Evolutionary conservation across 768 basidiomycete species (phyloP).

Genomic region (Lactarius akahatsu): DNA sequence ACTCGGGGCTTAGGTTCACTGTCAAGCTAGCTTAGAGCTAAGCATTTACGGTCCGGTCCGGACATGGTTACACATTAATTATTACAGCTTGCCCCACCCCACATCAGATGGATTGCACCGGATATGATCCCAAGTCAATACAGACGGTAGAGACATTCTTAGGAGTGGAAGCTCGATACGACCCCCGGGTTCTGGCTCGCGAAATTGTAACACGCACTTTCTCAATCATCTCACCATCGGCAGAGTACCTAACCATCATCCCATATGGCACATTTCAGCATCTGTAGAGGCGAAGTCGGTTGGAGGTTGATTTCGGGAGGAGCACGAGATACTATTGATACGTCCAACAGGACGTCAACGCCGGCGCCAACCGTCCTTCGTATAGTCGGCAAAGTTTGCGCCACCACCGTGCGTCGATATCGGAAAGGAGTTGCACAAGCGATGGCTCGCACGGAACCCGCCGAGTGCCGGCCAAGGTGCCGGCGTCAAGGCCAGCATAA

Average conservation of each 20-base stretch:
- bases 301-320: neutral
- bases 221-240: slow-evolving; percentile 70
- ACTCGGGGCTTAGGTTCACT: too few relatives aligned
- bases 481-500: too few relatives aligned
- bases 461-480: neutral
- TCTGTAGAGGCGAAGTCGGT: slow-evolving; percentile 43
- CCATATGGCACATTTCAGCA: slow-evolving; percentile 87
- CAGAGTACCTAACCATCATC: too few relatives aligned
- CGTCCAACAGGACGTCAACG: slow-evolving; percentile 66
- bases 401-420: slow-evolving; percentile 71
- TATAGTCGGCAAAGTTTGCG: slow-evolving; percentile 83
- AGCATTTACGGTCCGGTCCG: neutral
- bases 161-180: slow-evolving; percentile 42
- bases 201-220: slow-evolving; percentile 47
- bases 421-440: slow-evolving; percentile 73
- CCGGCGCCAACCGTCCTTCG: slow-evolving; percentile 47
- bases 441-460: slow-evolving; percentile 70
- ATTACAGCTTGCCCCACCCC: too few relatives aligned
- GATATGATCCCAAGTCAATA: slow-evolving; percentile 39
- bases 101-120: too few relatives aligned
- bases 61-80: too few relatives aligned
- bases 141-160: slow-evolving; percentile 87
- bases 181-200: too few relatives aligned
- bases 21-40: neutral
- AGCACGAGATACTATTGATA: slow-evolving; percentile 52